Evolutionary conservation across 257 asterid species (phyloP).

Genomic region (Lantana camara): DNA sequence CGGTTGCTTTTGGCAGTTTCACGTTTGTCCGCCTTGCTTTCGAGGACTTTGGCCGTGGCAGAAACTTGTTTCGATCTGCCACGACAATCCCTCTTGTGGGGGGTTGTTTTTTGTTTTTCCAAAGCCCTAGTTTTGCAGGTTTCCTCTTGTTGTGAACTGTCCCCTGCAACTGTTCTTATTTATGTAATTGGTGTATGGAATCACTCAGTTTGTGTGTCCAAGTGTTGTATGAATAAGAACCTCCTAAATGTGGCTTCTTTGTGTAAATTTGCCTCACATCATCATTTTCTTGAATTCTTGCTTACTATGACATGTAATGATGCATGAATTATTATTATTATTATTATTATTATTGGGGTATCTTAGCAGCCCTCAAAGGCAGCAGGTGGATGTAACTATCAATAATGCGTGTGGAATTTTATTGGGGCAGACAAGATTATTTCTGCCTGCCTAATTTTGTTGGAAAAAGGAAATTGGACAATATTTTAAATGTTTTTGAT

Average conservation of each 20-base stretch:
- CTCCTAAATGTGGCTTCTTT: slow-evolving; percentile 15
- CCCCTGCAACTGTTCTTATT: slow-evolving; percentile 36
- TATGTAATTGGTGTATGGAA: slow-evolving; percentile 21
- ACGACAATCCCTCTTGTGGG: slow-evolving; percentile 41
- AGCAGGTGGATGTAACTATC: not conserved
- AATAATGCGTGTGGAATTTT: too few species aligned
- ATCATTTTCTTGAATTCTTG: not conserved
- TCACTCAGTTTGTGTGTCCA: slow-evolving; percentile 17
- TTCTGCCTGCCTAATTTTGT: not conserved
- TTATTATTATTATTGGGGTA: not conserved
- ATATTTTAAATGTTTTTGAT: too few species aligned
- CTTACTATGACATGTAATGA: not conserved
- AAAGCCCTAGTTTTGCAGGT: slow-evolving; percentile 77
- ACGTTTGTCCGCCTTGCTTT: slow-evolving; percentile 43
- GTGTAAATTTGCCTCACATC: slow-evolving; percentile 1
- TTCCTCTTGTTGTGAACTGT: slow-evolving; percentile 46
- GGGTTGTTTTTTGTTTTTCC: slow-evolving; percentile 56
- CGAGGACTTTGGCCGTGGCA: slow-evolving; percentile 74
- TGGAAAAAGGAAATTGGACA: not conserved
- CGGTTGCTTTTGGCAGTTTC: slow-evolving; percentile 55
- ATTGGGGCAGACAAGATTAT: too few species aligned
- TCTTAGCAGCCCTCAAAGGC: too few species aligned
- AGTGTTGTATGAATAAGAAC: slow-evolving; percentile 33
- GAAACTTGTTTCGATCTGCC: slow-evolving; percentile 43
- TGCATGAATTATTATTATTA: not conserved